These are phyloP conservation scores for Erythrophleum fordii DNA, from an alignment of 306 rosid genomes.

Conservation along the genomic window DNA sequence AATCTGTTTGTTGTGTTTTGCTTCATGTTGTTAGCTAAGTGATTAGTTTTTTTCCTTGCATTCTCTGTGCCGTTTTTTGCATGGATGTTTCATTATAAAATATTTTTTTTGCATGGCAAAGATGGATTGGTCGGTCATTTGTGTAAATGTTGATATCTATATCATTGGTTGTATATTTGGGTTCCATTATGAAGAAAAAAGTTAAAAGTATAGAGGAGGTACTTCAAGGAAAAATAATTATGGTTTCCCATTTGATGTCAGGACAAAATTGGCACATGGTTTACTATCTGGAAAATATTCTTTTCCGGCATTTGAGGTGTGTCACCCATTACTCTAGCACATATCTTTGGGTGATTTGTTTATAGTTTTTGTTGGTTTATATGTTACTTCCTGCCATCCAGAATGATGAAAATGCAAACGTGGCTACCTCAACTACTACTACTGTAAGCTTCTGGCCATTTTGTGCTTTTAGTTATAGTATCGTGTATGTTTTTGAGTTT, in stretches of 20 bases:
- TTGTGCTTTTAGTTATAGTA: not conserved
- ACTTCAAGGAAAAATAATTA: conserved; percentile 14
- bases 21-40: not conserved
- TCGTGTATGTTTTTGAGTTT: not conserved
- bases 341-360: conserved; percentile 23
- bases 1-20: conserved; percentile 1
- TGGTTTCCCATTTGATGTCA: conserved; percentile 43
- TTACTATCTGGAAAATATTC: conserved; percentile 88
- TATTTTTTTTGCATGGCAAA: conserved; percentile 7
- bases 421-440: conserved; percentile 52
- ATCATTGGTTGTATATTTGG: not conserved
- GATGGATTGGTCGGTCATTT: conserved; percentile 1
- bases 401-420: conserved; percentile 60
- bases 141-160: not conserved
- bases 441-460: conserved; percentile 60
- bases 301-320: conserved; percentile 68
- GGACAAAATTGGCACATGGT: conserved; percentile 87
- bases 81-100: not conserved
- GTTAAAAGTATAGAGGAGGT: conserved; percentile 12
- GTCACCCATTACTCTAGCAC: not conserved
- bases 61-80: not conserved
- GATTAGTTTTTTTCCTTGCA: not conserved
- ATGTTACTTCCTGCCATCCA: conserved; percentile 41
- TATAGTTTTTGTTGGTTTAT: conserved; percentile 13
- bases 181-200: conserved; percentile 7